A percentile compares a stretch with the other conserved stretches of the same genome.
phyloP scores from a whole-genome alignment of 2,329 filamentous ascomycete species.

The Paraconiothyrium brasiliense region DNA sequence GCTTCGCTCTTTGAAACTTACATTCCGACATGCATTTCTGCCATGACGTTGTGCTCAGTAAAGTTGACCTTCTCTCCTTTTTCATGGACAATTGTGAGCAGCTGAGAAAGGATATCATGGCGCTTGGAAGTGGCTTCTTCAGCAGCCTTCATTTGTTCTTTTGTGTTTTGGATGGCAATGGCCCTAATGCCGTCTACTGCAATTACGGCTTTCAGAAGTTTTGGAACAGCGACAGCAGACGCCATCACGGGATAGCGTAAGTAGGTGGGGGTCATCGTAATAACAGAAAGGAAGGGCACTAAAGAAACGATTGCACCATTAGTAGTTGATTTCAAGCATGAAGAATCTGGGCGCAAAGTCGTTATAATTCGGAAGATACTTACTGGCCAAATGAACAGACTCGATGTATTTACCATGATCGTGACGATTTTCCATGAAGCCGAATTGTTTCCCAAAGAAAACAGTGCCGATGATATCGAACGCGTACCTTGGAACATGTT shows the following conservation, averaged over 20 bases:
- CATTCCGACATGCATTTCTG: conserved; percentile 39
- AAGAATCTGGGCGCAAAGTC: neutral
- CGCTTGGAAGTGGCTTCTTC: conserved; percentile 19
- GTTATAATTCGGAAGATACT: neutral
- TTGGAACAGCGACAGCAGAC: conserved; percentile 23
- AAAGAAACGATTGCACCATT: neutral
- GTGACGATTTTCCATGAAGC: conserved; percentile 28
- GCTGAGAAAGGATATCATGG: conserved; percentile 41
- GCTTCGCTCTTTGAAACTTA: conserved; percentile 26
- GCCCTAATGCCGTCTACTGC: conserved; percentile 25
- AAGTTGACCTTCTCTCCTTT: conserved; percentile 48
- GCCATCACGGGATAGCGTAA: conserved; percentile 21
- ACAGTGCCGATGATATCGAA: conserved; percentile 29
- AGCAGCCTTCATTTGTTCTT: conserved; percentile 18
- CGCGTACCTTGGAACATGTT: conserved; percentile 26
- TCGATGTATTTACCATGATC: conserved; percentile 28
- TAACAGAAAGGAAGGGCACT: conserved; percentile 33
- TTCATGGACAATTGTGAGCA: conserved; percentile 40
- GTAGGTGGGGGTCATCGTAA: conserved; percentile 22
- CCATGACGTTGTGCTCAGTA: conserved; percentile 33
- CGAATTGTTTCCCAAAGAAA: conserved; percentile 28
- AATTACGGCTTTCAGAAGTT: conserved; percentile 31
- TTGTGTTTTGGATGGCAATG: conserved; percentile 21
- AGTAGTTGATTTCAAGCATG: neutral
- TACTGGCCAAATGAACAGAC: conserved; percentile 41